Evolutionary conservation across 495 filamentous ascomycete species (phyloP).

Genomic region (Glutinoglossum americanum): DNA sequence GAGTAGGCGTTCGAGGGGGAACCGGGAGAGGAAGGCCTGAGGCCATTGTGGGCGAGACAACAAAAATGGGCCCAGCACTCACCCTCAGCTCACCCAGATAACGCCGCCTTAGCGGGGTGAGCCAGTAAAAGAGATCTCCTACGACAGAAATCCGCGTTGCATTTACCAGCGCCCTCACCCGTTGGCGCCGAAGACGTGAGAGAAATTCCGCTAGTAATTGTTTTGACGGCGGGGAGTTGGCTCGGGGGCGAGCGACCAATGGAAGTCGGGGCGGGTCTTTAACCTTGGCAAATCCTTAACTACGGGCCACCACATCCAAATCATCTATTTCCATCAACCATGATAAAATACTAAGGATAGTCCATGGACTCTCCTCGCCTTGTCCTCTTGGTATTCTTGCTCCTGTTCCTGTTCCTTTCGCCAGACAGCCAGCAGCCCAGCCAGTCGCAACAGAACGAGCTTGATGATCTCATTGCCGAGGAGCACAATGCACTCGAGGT

Average conservation of each 20-base stretch:
- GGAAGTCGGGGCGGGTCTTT: background rate
- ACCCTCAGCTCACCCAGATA: too few relatives aligned
- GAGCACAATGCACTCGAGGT: slow-evolving; percentile 38
- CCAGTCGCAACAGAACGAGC: slow-evolving; percentile 19
- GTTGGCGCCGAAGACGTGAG: too few relatives aligned
- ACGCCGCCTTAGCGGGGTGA: too few relatives aligned
- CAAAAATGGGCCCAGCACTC: too few relatives aligned
- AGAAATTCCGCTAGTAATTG: too few relatives aligned
- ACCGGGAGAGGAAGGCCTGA: slow-evolving; percentile 37
- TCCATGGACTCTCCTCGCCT: slow-evolving; percentile 16
- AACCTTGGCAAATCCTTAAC: background rate
- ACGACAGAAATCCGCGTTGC: too few relatives aligned
- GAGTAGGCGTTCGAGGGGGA: slow-evolving; percentile 47
- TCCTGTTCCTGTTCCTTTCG: slow-evolving; percentile 18
- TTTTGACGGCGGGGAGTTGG: too few relatives aligned
- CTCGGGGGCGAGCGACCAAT: background rate
- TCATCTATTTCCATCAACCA: background rate
- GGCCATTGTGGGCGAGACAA: too few relatives aligned
- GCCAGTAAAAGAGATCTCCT: too few relatives aligned
- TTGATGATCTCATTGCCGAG: slow-evolving; percentile 11
- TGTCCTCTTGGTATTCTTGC: slow-evolving; percentile 16
- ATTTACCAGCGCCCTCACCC: too few relatives aligned
- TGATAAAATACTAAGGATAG: background rate
- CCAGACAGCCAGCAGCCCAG: slow-evolving; percentile 21
- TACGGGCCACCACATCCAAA: background rate